phyloP scores from a whole-genome alignment of 2,329 filamentous ascomycete genomes.

The Diplocarpon mali region DNA sequence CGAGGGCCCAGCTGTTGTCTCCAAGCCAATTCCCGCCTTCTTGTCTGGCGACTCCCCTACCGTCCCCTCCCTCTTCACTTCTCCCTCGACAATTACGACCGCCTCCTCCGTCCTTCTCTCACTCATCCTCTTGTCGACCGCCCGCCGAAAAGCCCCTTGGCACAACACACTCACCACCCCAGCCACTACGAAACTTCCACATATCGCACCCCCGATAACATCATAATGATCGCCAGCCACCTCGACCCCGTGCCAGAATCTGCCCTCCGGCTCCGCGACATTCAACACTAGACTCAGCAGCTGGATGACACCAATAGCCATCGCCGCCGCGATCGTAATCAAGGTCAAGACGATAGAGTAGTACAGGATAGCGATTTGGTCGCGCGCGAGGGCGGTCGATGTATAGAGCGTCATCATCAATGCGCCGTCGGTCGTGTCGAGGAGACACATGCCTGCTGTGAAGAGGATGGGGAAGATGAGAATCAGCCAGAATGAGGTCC shows the following conservation, averaged over 20 bases:
- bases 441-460: constrained; percentile 91
- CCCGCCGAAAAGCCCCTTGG: constrained; percentile 52
- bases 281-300: constrained; percentile 68
- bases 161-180: constrained; percentile 51
- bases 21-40: background rate
- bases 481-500: constrained; percentile 89
- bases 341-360: constrained; percentile 49
- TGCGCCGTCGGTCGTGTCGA: constrained; percentile 87
- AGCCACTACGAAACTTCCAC: constrained; percentile 70
- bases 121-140: constrained; percentile 1
- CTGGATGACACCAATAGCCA: constrained; percentile 76
- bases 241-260: constrained; percentile 85
- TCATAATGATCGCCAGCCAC: constrained; percentile 72
- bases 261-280: constrained; percentile 48
- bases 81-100: background rate
- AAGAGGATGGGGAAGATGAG: constrained; percentile 85
- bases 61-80: background rate
- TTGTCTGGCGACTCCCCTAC: background rate
- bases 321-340: constrained; percentile 27
- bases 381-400: constrained; percentile 62
- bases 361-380: constrained; percentile 83
- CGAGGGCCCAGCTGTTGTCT: background rate
- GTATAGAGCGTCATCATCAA: constrained; percentile 94
- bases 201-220: constrained; percentile 77
- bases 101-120: background rate